These are phyloP conservation scores for Fraxinus xanthoxyloides DNA, from an alignment of 305 asterid genomes.

Conservation along the genomic window DNA sequence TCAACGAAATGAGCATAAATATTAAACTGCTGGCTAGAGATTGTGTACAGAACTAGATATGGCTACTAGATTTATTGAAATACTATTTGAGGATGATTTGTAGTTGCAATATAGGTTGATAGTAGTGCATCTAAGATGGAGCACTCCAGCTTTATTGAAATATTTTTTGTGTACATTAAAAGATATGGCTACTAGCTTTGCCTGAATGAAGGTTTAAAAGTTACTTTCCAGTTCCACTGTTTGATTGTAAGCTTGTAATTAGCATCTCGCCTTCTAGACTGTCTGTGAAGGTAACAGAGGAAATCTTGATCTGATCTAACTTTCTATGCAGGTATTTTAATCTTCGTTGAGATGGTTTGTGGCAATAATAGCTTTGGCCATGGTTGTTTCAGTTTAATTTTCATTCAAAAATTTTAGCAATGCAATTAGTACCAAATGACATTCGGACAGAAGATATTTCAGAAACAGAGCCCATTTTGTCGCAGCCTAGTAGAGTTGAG, in stretches of 20 bases:
- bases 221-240: background rate
- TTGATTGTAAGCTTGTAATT: background rate
- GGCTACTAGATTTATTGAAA: background rate
- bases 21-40: background rate
- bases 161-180: background rate
- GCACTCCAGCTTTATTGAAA: background rate
- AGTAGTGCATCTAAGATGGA: constrained; percentile 6
- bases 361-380: constrained; percentile 27
- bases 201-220: background rate
- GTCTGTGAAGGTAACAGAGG: background rate
- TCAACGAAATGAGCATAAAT: background rate
- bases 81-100: constrained; percentile 2
- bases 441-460: constrained; percentile 60
- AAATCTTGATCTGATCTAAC: constrained; percentile 16
- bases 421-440: constrained; percentile 79
- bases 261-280: background rate
- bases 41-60: background rate
- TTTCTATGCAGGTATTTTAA: constrained; percentile 29
- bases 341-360: constrained; percentile 41
- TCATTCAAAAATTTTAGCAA: constrained; percentile 40
- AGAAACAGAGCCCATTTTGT: constrained; percentile 89
- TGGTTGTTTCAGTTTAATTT: constrained; percentile 40
- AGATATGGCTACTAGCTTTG: background rate
- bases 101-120: background rate
- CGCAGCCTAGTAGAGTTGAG: constrained; percentile 40